These are phyloP conservation scores for Eucalyptus camaldulensis DNA, from an alignment of 345 rosid genomes.

Conservation along the genomic window DNA sequence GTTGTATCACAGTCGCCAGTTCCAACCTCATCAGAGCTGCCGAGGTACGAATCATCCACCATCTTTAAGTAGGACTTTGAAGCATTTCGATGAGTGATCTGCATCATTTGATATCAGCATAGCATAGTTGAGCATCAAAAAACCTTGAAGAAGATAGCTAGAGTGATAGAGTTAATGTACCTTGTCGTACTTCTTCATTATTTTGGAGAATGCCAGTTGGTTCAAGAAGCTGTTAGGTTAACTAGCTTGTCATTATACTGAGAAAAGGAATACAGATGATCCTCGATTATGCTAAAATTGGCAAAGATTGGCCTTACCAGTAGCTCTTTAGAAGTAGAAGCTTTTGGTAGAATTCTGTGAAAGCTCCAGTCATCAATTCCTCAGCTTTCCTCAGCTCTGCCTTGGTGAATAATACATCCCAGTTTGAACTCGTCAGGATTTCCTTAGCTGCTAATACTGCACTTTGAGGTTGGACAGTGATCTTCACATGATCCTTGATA, in stretches of 20 bases:
- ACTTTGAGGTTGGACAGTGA: constrained; percentile 23
- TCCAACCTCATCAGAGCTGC: constrained; percentile 65
- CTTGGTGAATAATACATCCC: constrained; percentile 36
- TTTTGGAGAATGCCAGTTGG: constrained; percentile 64
- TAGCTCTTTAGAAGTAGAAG: constrained; percentile 51
- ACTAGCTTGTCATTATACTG: neutral
- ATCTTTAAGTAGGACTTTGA: constrained; percentile 42
- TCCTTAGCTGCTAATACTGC: constrained; percentile 38
- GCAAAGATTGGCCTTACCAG: constrained; percentile 8
- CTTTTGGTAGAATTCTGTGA: constrained; percentile 57
- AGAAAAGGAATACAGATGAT: neutral
- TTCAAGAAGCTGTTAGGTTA: constrained; percentile 46
- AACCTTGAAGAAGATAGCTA: neutral
- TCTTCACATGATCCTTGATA: constrained; percentile 24
- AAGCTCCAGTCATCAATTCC: constrained; percentile 24
- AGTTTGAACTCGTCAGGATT: constrained; percentile 42
- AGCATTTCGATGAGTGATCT: constrained; percentile 48
- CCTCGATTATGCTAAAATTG: constrained; percentile 30
- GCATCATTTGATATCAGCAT: neutral
- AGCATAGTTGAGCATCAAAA: neutral
- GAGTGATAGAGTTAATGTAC: constrained; percentile 4
- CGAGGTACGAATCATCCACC: constrained; percentile 49
- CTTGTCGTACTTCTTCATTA: constrained; percentile 89
- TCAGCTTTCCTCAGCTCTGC: constrained; percentile 41
- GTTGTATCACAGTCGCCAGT: neutral